phyloP scores from a whole-genome alignment of 352 stramenopile genomes.

The Phytophthora fragariaefolia region DNA sequence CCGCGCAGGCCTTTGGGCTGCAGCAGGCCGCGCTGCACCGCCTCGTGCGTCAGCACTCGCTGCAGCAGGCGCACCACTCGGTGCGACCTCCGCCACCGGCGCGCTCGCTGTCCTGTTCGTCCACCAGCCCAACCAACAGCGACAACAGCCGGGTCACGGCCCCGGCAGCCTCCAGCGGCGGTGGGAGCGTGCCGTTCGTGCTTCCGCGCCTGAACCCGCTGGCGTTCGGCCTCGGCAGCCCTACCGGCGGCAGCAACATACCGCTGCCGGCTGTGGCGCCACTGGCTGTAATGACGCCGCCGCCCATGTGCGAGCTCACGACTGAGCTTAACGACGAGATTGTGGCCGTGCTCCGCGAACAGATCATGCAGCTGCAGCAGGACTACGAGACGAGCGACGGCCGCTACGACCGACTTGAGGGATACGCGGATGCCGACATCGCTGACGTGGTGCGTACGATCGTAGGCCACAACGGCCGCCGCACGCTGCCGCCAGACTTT shows the following conservation, averaged over 20 bases:
- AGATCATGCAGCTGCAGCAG: conserved; percentile 57
- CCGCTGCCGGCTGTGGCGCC: conserved; percentile 8
- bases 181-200: neutral
- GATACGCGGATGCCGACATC: conserved; percentile 58
- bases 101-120: neutral
- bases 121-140: conserved; percentile 8
- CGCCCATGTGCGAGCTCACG: conserved; percentile 41
- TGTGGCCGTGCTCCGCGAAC: conserved; percentile 54
- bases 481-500: conserved; percentile 53
- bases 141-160: conserved; percentile 13
- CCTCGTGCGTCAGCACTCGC: conserved; percentile 50
- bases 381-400: conserved; percentile 24
- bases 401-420: conserved; percentile 35
- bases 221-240: conserved; percentile 25
- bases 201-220: conserved; percentile 36
- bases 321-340: conserved; percentile 60
- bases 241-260: neutral
- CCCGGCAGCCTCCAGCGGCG: conserved; percentile 1
- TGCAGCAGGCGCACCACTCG: conserved; percentile 16
- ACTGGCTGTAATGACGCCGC: conserved; percentile 11
- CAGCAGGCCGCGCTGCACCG: conserved; percentile 73
- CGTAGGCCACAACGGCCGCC: conserved; percentile 47
- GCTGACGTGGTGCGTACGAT: conserved; percentile 68
- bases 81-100: neutral
- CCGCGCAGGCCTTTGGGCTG: conserved; percentile 66